These are phyloP conservation scores for Fraxinus xanthoxyloides DNA, from an alignment of 305 asterid species.

Conservation along the genomic window DNA sequence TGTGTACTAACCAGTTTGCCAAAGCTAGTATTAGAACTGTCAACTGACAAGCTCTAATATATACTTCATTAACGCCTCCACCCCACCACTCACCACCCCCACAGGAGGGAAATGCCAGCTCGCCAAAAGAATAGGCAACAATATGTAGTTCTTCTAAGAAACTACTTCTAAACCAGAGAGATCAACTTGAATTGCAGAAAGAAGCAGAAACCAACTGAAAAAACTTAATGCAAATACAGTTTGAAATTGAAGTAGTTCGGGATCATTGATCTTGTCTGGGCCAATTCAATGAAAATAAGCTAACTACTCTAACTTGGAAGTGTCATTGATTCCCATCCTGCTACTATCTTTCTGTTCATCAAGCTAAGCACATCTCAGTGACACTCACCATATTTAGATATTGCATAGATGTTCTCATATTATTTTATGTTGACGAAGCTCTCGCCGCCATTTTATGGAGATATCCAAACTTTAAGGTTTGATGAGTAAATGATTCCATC, in stretches of 20 bases:
- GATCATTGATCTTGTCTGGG: background rate
- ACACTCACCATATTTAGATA: background rate
- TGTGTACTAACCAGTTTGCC: background rate
- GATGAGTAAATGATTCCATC: background rate
- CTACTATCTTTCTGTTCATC: background rate
- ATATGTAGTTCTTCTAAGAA: background rate
- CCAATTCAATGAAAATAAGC: background rate
- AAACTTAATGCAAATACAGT: conserved; percentile 1
- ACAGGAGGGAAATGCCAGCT: background rate
- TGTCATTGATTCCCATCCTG: conserved; percentile 7
- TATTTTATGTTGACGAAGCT: background rate
- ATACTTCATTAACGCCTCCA: background rate
- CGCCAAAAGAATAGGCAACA: background rate
- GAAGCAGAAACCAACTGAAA: conserved; percentile 1
- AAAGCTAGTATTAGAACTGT: background rate
- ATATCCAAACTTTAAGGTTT: background rate
- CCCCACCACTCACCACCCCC: background rate
- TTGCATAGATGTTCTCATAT: background rate
- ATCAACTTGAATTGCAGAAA: background rate
- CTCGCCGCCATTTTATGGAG: background rate
- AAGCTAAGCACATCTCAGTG: background rate
- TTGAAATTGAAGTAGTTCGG: conserved; percentile 9
- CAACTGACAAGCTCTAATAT: background rate
- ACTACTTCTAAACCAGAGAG: background rate
- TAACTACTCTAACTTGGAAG: background rate